These are phyloP conservation scores for Zygnema cylindricum DNA, from an alignment of 139 green algal species.

Conservation along the genomic window DNA sequence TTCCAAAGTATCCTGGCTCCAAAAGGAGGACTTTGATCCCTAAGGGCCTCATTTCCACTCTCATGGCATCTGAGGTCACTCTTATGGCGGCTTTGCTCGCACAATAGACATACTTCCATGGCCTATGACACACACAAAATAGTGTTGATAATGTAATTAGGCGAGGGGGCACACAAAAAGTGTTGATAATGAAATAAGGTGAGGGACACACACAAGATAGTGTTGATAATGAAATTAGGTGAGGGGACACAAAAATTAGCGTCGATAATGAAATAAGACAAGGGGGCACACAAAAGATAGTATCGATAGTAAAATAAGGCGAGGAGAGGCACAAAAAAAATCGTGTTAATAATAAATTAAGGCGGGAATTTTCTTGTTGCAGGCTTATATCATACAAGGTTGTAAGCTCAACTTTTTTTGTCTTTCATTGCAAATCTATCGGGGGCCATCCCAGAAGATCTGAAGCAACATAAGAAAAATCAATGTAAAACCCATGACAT, in stretches of 20 bases:
- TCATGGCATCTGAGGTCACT: constrained; percentile 1
- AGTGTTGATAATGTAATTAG: background rate
- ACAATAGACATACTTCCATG: constrained; percentile 17
- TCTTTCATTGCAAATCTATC: too few relatives aligned
- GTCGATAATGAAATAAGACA: background rate
- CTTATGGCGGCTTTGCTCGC: constrained; percentile 31
- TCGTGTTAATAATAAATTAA: background rate
- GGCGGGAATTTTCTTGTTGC: too few relatives aligned
- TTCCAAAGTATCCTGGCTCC: background rate
- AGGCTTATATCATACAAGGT: too few relatives aligned
- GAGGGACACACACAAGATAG: background rate
- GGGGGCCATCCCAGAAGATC: too few relatives aligned
- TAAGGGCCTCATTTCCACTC: constrained; percentile 38
- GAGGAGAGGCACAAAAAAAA: background rate
- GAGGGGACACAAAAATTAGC: constrained; percentile 3
- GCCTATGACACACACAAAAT: too few relatives aligned
- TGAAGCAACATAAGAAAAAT: too few relatives aligned
- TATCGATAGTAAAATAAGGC: background rate
- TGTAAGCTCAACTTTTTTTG: too few relatives aligned
- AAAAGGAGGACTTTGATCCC: constrained; percentile 33
- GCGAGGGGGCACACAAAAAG: background rate
- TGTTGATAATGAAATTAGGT: background rate
- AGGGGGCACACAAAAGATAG: background rate
- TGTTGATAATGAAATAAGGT: constrained; percentile 7
- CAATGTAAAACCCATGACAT: too few relatives aligned